These are phyloP conservation scores for Kodamaea leandrae DNA, from an alignment of 805 yeast genomes.

Conservation along the genomic window DNA sequence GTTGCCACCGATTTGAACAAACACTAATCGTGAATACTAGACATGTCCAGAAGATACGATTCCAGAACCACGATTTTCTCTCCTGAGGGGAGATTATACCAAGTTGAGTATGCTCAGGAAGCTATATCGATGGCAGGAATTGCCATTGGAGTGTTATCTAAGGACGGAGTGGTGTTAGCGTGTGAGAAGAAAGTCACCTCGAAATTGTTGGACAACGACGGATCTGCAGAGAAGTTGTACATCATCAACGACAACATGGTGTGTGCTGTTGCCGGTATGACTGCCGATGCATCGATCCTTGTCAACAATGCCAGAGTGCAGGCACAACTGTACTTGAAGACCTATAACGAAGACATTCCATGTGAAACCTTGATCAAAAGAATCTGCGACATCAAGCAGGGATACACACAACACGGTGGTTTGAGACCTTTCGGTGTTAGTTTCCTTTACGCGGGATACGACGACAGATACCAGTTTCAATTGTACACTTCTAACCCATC, in stretches of 20 bases:
- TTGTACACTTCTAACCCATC: constrained; percentile 94
- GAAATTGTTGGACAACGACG: constrained; percentile 89
- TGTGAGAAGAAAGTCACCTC: constrained; percentile 96
- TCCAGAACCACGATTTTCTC: constrained; percentile 98
- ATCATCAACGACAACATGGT: constrained; percentile 76
- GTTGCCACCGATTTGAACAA: constrained; percentile 10
- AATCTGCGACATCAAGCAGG: constrained; percentile 92
- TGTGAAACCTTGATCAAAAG: constrained; percentile 84
- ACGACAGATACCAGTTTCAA: constrained; percentile 85
- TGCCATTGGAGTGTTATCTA: constrained; percentile 72
- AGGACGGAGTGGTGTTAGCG: constrained; percentile 89
- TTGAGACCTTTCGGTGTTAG: constrained; percentile 98
- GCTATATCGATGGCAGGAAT: constrained; percentile 83
- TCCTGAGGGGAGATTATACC: constrained; percentile 97
- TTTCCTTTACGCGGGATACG: constrained; percentile 93
- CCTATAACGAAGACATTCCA: constrained; percentile 92
- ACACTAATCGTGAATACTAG: neutral
- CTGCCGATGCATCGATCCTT: constrained; percentile 91
- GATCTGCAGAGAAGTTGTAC: constrained; percentile 89
- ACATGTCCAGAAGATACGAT: constrained; percentile 95
- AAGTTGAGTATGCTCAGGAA: constrained; percentile 95
- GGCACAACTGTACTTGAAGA: constrained; percentile 82
- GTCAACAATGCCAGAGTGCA: constrained; percentile 80
- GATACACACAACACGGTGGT: constrained; percentile 98
- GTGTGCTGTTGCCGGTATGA: constrained; percentile 97